phyloP scores from a whole-genome alignment of 2,329 filamentous ascomycete genomes.

The Leptographium radiaticola region DNA sequence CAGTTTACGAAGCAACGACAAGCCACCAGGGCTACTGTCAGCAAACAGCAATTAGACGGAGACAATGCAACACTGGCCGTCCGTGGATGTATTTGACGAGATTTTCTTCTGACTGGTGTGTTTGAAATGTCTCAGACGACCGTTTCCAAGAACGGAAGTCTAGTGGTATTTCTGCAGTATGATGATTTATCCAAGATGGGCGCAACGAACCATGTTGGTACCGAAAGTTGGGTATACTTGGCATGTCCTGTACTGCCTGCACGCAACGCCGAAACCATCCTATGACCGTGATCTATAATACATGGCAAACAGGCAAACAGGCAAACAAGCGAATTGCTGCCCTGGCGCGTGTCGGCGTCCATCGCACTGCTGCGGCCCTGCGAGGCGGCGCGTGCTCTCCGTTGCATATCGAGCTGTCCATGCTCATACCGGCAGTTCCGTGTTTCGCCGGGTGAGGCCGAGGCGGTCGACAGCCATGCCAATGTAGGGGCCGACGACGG shows the following conservation, averaged over 20 bases:
- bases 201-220: background rate
- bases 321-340: background rate
- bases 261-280: background rate
- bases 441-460: constrained; percentile 55
- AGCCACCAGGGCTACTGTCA: background rate
- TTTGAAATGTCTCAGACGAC: no score
- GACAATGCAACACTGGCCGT: background rate
- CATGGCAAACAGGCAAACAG: background rate
- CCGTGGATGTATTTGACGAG: background rate
- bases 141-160: background rate
- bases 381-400: background rate
- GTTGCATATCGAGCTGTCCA: background rate
- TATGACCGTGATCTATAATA: background rate
- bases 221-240: background rate
- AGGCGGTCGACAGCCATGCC: constrained; percentile 58
- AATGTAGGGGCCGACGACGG: constrained; percentile 78
- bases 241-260: background rate
- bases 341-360: background rate
- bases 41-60: background rate
- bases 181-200: background rate
- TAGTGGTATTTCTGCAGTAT: background rate
- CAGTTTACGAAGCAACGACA: background rate
- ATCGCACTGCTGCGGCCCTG: background rate
- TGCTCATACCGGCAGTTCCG: constrained; percentile 54
- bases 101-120: no score